Evolutionary conservation across 2,329 filamentous ascomycete genomes (phyloP), one percentile per base, ranked within the genome.

Genomic region (Cladosporium sp.): DNA sequence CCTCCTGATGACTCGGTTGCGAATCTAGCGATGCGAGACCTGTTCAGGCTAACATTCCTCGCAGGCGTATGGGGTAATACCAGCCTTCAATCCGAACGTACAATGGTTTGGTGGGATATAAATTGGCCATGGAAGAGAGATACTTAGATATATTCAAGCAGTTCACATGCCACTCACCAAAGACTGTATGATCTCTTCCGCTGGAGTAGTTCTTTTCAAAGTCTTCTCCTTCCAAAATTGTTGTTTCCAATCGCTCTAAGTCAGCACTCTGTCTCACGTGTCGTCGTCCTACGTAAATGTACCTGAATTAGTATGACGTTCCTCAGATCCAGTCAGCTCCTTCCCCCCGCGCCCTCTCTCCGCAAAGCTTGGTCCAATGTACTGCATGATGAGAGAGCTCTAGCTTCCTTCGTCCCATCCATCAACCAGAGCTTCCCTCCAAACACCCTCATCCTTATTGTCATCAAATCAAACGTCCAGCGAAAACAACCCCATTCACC

Each of bases 61-160:
- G 3, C 45, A 48, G 45, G 45, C 37, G 20, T 48, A 48, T 17
- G 45, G 45, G 12, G 20, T 40, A 6, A 48, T 48, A 22, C 45
- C 34, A 11, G 37, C 36, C 4, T 48, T 32, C 18, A 41, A 24
- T 6, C 27, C 45, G 5, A 41, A 48, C 20, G 37, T 48, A 27
- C 27, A 41, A 4, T 48, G 45, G 45, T 48, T 32, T 41, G 45
- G 45, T 13, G 37, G 37, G 4, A 17, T 7, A 15, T 18, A n/a
- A n/a, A n/a, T n/a, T n/a, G n/a, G n/a, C n/a, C n/a, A n/a, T n/a
- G n/a, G n/a, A n/a, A n/a, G n/a, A n/a, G n/a, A n/a, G n/a, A n/a
- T n/a, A n/a, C n/a, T n/a, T n/a, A n/a, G 12, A 36, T 17, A 5
- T 4, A 9, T 4, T 27, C 4, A 27, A 27, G 22, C 4, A 27